Conservation (phyloP, 2,329 filamentous ascomycete genomes). For the Xylaria sp. region DNA sequence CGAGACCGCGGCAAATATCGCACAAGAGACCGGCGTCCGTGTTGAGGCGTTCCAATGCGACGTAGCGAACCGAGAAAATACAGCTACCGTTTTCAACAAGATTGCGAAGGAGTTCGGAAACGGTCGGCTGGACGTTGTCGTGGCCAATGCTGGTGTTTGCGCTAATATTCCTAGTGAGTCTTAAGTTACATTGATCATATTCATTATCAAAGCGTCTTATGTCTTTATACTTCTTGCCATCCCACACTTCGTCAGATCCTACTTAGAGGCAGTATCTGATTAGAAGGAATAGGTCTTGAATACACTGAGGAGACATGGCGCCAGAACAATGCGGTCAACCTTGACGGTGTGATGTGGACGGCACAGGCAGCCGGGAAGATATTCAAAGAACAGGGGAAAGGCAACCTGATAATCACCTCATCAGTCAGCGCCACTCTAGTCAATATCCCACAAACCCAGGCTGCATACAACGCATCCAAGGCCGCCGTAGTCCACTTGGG, state of each 20-base stretch:
- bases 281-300: conserved; percentile 46
- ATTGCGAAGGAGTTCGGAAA: conserved; percentile 53
- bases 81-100: conserved; percentile 49
- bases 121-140: conserved; percentile 53
- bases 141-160: conserved; percentile 57
- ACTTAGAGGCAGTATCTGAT: neutral
- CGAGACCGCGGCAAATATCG: conserved; percentile 39
- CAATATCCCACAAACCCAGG: conserved; percentile 34
- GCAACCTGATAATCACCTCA: conserved; percentile 33
- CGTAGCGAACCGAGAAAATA: conserved; percentile 48
- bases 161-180: conserved; percentile 48
- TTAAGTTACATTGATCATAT: neutral
- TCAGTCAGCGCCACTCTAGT: conserved; percentile 31
- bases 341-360: conserved; percentile 57
- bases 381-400: conserved; percentile 51
- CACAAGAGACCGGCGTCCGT: conserved; percentile 24
- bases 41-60: conserved; percentile 46
- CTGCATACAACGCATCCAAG: conserved; percentile 31
- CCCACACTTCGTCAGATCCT: neutral
- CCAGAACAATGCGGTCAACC: conserved; percentile 54
- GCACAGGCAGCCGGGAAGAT: conserved; percentile 55
- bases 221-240: neutral
- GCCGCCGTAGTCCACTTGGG: conserved; percentile 54
- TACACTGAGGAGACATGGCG: conserved; percentile 55
- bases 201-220: neutral